A percentile compares a stretch with the other conserved stretches of the same genome.
Evolutionary conservation across 192 early-diverging fungal genomes (phyloP).

Genomic region (Allomyces javanicus): DNA sequence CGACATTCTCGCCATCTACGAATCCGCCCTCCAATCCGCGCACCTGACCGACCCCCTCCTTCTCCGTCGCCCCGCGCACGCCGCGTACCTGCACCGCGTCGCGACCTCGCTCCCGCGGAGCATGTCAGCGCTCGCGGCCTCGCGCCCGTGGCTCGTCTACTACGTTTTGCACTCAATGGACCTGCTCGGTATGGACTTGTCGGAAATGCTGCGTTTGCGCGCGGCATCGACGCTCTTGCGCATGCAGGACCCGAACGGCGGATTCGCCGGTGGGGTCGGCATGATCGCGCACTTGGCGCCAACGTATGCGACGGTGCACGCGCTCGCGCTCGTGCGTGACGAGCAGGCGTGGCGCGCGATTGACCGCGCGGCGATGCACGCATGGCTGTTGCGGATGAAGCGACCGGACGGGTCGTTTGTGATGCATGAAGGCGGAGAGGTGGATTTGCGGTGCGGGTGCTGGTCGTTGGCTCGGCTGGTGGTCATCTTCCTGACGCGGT

Average conservation of each 20-base stretch:
- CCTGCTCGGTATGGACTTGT: not conserved
- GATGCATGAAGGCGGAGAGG: conserved; percentile 82
- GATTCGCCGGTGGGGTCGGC: conserved; percentile 68
- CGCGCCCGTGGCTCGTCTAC: not conserved
- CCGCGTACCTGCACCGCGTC: not conserved
- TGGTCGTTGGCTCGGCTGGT: too few species aligned
- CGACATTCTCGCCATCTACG: too few species aligned
- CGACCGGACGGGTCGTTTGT: conserved; percentile 69
- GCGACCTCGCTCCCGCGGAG: not conserved
- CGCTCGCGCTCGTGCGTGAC: conserved; percentile 58
- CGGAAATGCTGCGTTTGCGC: not conserved
- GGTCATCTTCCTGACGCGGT: too few species aligned
- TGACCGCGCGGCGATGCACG: conserved; percentile 36
- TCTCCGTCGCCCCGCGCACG: not conserved
- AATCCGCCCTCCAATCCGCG: too few species aligned
- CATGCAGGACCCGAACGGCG: conserved; percentile 52
- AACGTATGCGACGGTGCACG: conserved; percentile 72
- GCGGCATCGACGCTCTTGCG: conserved; percentile 23
- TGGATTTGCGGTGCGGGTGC: conserved; percentile 49
- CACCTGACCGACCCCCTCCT: too few species aligned
- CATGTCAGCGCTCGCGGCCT: not conserved
- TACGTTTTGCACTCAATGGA: not conserved
- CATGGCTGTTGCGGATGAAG: conserved; percentile 67
- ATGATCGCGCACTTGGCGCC: conserved; percentile 76
- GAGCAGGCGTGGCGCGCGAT: conserved; percentile 45